Conservation (phyloP, 176 grass and related monocot genomes). For the Avena sativa region DNA sequence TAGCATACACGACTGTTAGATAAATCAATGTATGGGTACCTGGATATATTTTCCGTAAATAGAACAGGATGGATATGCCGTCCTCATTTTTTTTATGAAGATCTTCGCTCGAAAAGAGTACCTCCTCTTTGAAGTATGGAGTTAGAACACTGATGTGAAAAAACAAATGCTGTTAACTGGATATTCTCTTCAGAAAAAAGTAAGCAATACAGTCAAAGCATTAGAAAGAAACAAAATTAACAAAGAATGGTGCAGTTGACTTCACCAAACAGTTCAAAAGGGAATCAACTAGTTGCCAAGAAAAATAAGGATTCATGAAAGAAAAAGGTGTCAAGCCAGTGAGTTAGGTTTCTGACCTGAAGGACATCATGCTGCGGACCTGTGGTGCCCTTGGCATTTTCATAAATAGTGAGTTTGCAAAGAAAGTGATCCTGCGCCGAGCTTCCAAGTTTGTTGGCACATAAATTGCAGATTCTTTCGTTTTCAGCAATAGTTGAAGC, state of each 20-base stretch:
- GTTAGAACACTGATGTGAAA: constrained; percentile 83
- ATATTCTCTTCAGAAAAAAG: constrained; percentile 11
- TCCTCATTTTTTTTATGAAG: constrained; percentile 81
- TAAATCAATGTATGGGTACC: constrained; percentile 48
- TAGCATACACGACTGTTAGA: not conserved
- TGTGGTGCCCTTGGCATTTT: constrained; percentile 77
- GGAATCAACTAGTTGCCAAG: not conserved
- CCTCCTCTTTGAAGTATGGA: constrained; percentile 94
- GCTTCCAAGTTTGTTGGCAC: constrained; percentile 87
- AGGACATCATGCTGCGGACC: constrained; percentile 86
- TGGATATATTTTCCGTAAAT: constrained; percentile 88
- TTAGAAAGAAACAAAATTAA: constrained; percentile 2
- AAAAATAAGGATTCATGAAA: not conserved
- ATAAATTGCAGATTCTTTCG: constrained; percentile 95
- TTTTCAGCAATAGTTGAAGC: constrained; percentile 83
- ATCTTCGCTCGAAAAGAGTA: constrained; percentile 70
- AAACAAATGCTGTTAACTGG: constrained; percentile 2
- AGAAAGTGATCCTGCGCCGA: constrained; percentile 93
- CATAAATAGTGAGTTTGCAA: constrained; percentile 99
- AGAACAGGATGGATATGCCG: constrained; percentile 93
- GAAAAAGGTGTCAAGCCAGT: not conserved
- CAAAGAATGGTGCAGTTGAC: not conserved
- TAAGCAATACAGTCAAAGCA: not conserved
- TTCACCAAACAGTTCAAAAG: constrained; percentile 4
- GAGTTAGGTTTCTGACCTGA: constrained; percentile 59